Conservation (phyloP, 2,329 filamentous ascomycete genomes). For the Neonectria coccinea region DNA sequence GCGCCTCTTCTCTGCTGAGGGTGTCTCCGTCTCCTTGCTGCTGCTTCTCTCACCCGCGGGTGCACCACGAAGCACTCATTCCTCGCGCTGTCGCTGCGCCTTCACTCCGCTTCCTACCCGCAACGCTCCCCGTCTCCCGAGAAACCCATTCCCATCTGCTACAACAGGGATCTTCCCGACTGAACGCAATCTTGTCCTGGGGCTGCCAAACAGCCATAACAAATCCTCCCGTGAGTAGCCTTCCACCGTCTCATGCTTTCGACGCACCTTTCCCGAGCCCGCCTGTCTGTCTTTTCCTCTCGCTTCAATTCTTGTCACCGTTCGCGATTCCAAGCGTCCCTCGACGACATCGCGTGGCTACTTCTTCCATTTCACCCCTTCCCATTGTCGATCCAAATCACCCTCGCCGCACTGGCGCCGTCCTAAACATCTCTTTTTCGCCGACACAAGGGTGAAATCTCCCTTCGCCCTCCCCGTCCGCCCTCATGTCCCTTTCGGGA, state of each 20-base stretch:
- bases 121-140: constrained; percentile 41
- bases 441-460: constrained; percentile 32
- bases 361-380: constrained; percentile 27
- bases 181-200: constrained; percentile 38
- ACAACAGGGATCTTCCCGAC: constrained; percentile 44
- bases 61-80: constrained; percentile 12
- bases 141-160: constrained; percentile 38
- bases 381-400: constrained; percentile 33
- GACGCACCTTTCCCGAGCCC: constrained; percentile 22
- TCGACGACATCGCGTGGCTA: constrained; percentile 29
- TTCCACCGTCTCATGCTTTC: constrained; percentile 24
- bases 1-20: constrained; percentile 33
- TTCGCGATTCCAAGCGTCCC: constrained; percentile 11
- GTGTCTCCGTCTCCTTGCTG: constrained; percentile 31
- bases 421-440: constrained; percentile 22
- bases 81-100: neutral
- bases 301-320: constrained; percentile 18
- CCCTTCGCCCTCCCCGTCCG: constrained; percentile 24
- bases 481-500: constrained; percentile 10
- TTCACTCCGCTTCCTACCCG: constrained; percentile 33
- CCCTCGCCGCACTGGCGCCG: constrained; percentile 26
- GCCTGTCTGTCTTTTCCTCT: constrained; percentile 8
- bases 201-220: constrained; percentile 43
- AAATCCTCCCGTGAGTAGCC: constrained; percentile 42
- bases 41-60: constrained; percentile 15